Evolutionary conservation across 345 rosid genomes (phyloP).

Genomic region (Luvunga scandens): DNA sequence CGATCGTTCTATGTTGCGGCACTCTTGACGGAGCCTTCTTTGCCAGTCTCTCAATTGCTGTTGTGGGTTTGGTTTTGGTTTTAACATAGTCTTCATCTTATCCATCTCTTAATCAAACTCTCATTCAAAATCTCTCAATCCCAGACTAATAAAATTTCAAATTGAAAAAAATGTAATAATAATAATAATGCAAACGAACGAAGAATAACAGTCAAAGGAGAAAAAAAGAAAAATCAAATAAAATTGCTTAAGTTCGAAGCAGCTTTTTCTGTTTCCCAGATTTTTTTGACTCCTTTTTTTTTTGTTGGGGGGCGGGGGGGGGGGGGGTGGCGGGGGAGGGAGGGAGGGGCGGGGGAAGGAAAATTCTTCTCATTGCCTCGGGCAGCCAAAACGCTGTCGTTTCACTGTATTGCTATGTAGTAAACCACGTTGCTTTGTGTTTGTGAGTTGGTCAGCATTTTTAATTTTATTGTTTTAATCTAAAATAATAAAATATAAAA

Average conservation of each 20-base stretch:
- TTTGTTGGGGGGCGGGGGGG: too few species aligned
- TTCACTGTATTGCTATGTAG: background rate
- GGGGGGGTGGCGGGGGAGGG: too few species aligned
- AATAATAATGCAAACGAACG: background rate
- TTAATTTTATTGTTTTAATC: background rate
- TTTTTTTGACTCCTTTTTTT: background rate
- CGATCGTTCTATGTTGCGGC: conserved; percentile 40
- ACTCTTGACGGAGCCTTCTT: conserved; percentile 43
- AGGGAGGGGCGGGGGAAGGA: background rate
- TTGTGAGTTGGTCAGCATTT: background rate
- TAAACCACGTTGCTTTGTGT: background rate
- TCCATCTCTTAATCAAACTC: conserved; percentile 25
- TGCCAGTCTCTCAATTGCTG: conserved; percentile 48
- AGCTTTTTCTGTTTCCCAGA: background rate
- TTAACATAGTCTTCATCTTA: conserved; percentile 32
- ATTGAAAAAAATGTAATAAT: background rate
- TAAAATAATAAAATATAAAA: background rate
- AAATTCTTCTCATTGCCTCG: background rate
- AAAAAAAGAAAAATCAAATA: background rate
- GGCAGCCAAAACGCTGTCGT: background rate
- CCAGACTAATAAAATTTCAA: background rate
- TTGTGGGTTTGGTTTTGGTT: conserved; percentile 39
- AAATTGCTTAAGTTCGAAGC: conserved; percentile 24
- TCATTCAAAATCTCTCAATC: background rate
- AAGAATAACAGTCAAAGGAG: background rate